Evolutionary conservation across 495 filamentous ascomycete species (phyloP), one percentile per base, ranked within the genome.

Genomic region (Xylaria cubensis): DNA sequence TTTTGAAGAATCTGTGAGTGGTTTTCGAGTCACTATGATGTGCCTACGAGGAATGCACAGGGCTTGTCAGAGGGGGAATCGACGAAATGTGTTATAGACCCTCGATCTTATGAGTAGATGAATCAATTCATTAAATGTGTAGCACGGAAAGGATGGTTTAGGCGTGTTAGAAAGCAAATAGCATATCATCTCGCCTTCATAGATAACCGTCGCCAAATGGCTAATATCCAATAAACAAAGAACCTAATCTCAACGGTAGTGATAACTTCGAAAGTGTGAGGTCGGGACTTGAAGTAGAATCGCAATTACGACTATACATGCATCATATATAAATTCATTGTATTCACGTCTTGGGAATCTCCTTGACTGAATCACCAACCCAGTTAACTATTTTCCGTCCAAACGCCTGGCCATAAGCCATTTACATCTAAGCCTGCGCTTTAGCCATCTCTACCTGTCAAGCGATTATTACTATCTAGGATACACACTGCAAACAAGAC

Each of bases 1-100:
- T 87, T 44, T 19, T 86, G 74, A 77, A 74, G 79, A 86, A 86
- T 75, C 71, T 72, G 26, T 84, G 73, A 67, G 63, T 9, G 34
- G 34, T 44, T 26, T n/a, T n/a, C n/a, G n/a, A n/a, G n/a, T n/a
- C n/a, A n/a, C n/a, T n/a, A n/a, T n/a, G n/a, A n/a, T n/a, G n/a
- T n/a, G n/a, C n/a, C n/a, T n/a, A n/a, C n/a, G n/a, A n/a, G n/a
- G n/a, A n/a, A n/a, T n/a, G n/a, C n/a, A n/a, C n/a, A n/a, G n/a
- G n/a, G n/a, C n/a, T n/a, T n/a, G n/a, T n/a, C n/a, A n/a, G n/a
- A n/a, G n/a, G n/a, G n/a, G n/a, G n/a, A n/a, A n/a, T n/a, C n/a
- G n/a, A n/a, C n/a, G n/a, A n/a, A n/a, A n/a, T n/a, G n/a, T n/a
- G n/a, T n/a, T n/a, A n/a, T n/a, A n/a, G 4, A 17, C 5, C 19